Evolutionary conservation across 1,284 basidiomycete genomes (phyloP).

Genomic region (Sanghuangporus baumii): DNA sequence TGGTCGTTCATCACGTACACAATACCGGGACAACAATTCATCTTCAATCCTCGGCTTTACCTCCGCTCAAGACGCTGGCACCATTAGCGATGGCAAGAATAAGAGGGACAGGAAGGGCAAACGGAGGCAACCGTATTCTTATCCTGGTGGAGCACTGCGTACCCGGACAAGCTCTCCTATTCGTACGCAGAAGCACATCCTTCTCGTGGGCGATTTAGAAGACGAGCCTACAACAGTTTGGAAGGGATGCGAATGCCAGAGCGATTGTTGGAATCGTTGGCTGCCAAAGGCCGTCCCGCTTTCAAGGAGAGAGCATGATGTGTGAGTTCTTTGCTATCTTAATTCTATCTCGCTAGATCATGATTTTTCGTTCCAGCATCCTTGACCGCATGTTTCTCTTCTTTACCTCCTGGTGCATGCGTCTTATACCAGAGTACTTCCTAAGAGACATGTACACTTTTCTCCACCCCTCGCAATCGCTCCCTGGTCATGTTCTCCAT

Average conservation of each 20-base stretch:
- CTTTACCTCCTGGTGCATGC: conserved; percentile 51
- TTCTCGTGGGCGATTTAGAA: conserved; percentile 3
- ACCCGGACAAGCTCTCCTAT: background rate
- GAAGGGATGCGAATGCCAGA: conserved; percentile 15
- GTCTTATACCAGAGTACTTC: conserved; percentile 43
- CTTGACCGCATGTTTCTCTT: conserved; percentile 57
- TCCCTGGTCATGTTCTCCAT: conserved; percentile 18
- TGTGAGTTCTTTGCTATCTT: conserved; percentile 19
- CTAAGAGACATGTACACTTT: conserved; percentile 52
- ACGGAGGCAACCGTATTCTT: background rate
- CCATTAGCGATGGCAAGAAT: background rate
- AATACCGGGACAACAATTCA: background rate
- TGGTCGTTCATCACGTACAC: conserved; percentile 17
- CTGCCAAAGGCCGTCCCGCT: conserved; percentile 43
- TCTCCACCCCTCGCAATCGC: conserved; percentile 43
- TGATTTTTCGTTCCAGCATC: conserved; percentile 29
- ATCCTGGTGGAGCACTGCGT: no score
- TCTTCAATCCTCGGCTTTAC: background rate
- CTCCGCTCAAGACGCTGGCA: background rate
- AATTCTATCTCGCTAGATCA: background rate
- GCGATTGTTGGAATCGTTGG: conserved; percentile 47
- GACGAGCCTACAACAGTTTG: background rate
- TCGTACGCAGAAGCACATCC: conserved; percentile 1
- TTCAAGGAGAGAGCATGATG: conserved; percentile 47
- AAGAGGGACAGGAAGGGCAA: conserved; percentile 5